These are phyloP conservation scores for Asterochloris sp. DNA, from an alignment of 139 green algal genomes.

Conservation along the genomic window DNA sequence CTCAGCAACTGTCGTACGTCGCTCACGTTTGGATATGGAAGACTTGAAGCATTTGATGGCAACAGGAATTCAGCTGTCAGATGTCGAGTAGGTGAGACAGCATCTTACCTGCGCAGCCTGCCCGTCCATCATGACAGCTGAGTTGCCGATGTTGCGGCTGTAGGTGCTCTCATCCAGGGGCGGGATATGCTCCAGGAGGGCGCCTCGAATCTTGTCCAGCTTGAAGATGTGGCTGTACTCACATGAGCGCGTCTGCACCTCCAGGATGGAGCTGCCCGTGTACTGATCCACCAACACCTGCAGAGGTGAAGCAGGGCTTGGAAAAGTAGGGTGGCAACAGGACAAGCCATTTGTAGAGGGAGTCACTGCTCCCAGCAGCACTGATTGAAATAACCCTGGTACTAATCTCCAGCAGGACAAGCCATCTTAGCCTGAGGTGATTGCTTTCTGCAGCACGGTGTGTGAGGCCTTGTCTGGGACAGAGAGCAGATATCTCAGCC, in stretches of 20 bases:
- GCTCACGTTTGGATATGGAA: not conserved
- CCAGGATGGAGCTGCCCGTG: conserved; percentile 49
- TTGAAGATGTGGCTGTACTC: conserved; percentile 77
- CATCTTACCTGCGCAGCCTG: not conserved
- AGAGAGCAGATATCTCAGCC: too few relatives aligned
- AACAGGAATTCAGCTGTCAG: not conserved
- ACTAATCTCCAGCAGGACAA: too few relatives aligned
- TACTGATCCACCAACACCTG: conserved; percentile 52
- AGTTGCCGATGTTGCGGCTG: conserved; percentile 34
- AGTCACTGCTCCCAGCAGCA: too few relatives aligned
- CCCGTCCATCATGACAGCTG: conserved; percentile 1
- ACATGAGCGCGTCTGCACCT: conserved; percentile 75
- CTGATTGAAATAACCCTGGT: too few relatives aligned
- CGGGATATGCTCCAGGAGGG: conserved; percentile 93
- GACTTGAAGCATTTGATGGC: not conserved
- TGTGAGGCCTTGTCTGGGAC: too few relatives aligned
- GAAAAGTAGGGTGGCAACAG: not conserved
- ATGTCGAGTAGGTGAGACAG: not conserved
- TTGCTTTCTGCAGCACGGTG: too few relatives aligned
- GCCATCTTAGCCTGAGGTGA: too few relatives aligned
- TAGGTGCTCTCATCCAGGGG: conserved; percentile 80
- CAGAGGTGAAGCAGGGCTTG: not conserved
- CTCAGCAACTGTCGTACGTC: not conserved
- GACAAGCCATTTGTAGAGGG: too few relatives aligned
- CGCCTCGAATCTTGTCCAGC: conserved; percentile 45